Conservation (phyloP, 768 basidiomycete genomes). For the Trametes elegans region DNA sequence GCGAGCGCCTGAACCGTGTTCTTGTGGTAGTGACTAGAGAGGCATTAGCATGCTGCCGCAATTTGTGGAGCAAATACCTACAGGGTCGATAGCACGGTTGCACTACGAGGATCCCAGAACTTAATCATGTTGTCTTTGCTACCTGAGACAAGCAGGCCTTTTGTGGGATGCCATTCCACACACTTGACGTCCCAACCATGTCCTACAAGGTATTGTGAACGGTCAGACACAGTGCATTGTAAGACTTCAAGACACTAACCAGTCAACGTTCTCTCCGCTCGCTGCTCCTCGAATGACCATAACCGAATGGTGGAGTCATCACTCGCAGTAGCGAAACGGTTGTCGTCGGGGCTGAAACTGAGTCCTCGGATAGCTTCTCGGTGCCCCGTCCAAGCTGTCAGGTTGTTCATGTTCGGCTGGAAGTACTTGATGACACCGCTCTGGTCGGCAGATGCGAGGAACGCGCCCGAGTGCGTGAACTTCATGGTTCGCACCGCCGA, state of each 20-base stretch:
- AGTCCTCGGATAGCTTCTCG: conserved; percentile 92
- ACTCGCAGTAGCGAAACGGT: conserved; percentile 89
- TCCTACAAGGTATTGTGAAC: conserved; percentile 58
- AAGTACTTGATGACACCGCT: conserved; percentile 97
- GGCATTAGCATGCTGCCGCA: neutral
- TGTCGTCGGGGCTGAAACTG: conserved; percentile 90
- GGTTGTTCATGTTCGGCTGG: conserved; percentile 98
- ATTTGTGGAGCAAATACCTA: conserved; percentile 37
- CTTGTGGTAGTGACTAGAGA: conserved; percentile 89
- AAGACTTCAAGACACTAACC: conserved; percentile 37
- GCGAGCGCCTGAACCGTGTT: conserved; percentile 91
- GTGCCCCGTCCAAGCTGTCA: conserved; percentile 93
- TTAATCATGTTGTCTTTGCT: conserved; percentile 98
- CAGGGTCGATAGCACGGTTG: conserved; percentile 88
- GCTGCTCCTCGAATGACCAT: conserved; percentile 91
- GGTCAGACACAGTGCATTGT: neutral
- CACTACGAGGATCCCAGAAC: conserved; percentile 98
- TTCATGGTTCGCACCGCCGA: conserved; percentile 85
- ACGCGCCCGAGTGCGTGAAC: conserved; percentile 92
- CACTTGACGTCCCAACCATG: conserved; percentile 99
- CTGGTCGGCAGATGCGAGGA: conserved; percentile 91
- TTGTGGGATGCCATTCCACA: conserved; percentile 98
- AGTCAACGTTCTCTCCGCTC: conserved; percentile 84
- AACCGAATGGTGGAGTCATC: conserved; percentile 94
- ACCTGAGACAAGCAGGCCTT: conserved; percentile 91